Conservation (phyloP, 805 yeast genomes). For the Saitoella complicata region DNA sequence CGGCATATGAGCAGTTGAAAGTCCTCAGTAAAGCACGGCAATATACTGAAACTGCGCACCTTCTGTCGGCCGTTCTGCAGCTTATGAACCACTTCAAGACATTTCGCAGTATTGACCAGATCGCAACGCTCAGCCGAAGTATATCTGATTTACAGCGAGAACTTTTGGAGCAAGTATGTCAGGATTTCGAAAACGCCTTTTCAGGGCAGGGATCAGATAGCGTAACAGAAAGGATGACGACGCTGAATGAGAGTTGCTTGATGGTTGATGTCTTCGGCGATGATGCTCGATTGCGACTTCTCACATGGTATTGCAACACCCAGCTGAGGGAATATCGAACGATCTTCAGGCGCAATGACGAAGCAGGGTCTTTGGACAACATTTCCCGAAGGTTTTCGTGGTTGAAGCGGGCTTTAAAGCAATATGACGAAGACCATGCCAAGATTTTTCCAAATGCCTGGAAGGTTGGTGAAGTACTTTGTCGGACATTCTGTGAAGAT, state of each 20-base stretch:
- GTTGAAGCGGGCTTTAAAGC: conserved; percentile 52
- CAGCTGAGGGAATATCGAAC: conserved; percentile 57
- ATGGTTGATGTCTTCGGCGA: conserved; percentile 50
- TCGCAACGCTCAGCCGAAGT: conserved; percentile 45
- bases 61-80: conserved; percentile 57
- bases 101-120: conserved; percentile 69
- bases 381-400: conserved; percentile 65
- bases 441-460: conserved; percentile 52
- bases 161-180: conserved; percentile 51
- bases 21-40: conserved; percentile 30
- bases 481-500: conserved; percentile 44
- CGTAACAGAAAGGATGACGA: conserved; percentile 10
- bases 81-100: conserved; percentile 57
- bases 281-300: conserved; percentile 40
- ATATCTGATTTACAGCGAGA: conserved; percentile 43
- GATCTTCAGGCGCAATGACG: conserved; percentile 67
- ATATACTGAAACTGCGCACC: conserved; percentile 37
- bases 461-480: conserved; percentile 49
- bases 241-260: conserved; percentile 44
- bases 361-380: conserved; percentile 89
- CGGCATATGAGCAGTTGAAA: conserved; percentile 50
- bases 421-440: conserved; percentile 36
- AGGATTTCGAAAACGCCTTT: conserved; percentile 47
- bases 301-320: conserved; percentile 55
- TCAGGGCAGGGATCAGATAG: conserved; percentile 22